Evolutionary conservation across 1,284 basidiomycete species (phyloP).

Genomic region (Fomitopsis palustris): DNA sequence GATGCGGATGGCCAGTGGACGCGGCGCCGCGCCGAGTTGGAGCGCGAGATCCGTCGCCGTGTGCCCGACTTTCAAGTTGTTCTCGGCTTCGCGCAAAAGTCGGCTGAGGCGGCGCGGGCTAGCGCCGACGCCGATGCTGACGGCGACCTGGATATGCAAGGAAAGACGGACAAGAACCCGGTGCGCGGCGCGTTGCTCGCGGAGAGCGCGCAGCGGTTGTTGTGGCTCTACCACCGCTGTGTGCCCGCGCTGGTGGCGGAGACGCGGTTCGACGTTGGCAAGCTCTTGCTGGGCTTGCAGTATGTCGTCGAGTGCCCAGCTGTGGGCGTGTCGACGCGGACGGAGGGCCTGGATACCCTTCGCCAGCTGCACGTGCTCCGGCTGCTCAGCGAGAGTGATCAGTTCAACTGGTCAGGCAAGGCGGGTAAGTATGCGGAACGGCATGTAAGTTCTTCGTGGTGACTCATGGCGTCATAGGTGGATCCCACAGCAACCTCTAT

Average conservation of each 20-base stretch:
- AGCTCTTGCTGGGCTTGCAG: slow-evolving; percentile 59
- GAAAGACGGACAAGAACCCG: slow-evolving; percentile 21
- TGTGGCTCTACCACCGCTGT: slow-evolving; percentile 82
- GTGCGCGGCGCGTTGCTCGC: slow-evolving; percentile 58
- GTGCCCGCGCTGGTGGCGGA: slow-evolving; percentile 76
- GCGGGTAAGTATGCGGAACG: slow-evolving; percentile 40
- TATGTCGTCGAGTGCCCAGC: slow-evolving; percentile 13
- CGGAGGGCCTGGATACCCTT: slow-evolving; percentile 51
- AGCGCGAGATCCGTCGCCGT: slow-evolving; percentile 70
- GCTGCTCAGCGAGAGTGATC: slow-evolving; percentile 66
- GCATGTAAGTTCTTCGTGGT: neutral
- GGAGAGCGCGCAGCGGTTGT: slow-evolving; percentile 75
- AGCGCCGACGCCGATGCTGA: neutral
- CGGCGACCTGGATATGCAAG: neutral
- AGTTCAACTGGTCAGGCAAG: slow-evolving; percentile 78
- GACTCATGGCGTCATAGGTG: slow-evolving; percentile 22
- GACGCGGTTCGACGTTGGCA: slow-evolving; percentile 83
- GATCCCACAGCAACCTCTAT: slow-evolving; percentile 54
- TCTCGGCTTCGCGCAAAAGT: slow-evolving; percentile 69
- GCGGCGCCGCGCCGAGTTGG: slow-evolving; percentile 58
- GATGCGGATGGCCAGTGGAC: slow-evolving; percentile 70
- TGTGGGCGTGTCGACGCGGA: neutral
- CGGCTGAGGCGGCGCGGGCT: slow-evolving; percentile 8
- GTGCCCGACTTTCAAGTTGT: slow-evolving; percentile 85
- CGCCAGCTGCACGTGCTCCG: slow-evolving; percentile 79